Conservation (phyloP, 371 early-diverging fungal genomes). For the Blakeslea trispora region DNA sequence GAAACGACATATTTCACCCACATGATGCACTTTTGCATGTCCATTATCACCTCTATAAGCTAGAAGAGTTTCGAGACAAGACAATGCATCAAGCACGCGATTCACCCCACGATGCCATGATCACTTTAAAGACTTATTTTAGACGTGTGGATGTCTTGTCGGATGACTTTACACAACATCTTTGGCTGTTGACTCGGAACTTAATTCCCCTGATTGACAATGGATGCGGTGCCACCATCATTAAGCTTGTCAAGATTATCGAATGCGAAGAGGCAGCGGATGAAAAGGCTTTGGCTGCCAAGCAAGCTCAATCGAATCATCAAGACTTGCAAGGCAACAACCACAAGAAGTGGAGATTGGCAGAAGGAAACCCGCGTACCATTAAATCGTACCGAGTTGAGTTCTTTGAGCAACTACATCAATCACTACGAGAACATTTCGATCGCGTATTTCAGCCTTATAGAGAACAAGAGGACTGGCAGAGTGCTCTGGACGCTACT, state of each 20-base stretch:
- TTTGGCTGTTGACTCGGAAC: constrained; percentile 83
- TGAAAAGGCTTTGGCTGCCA: constrained; percentile 68
- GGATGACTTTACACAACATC: constrained; percentile 78
- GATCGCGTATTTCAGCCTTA: constrained; percentile 53
- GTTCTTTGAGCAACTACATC: constrained; percentile 76
- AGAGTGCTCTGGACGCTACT: constrained; percentile 64
- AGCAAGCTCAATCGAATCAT: constrained; percentile 57
- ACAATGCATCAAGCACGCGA: constrained; percentile 79
- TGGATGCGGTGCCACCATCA: constrained; percentile 70
- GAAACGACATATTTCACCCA: constrained; percentile 60
- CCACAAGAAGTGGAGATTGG: constrained; percentile 53
- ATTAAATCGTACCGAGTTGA: constrained; percentile 77
- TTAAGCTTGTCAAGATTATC: constrained; percentile 87
- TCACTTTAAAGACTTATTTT: constrained; percentile 83
- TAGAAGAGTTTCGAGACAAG: constrained; percentile 85
- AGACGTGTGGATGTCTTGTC: constrained; percentile 76
- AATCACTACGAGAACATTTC: constrained; percentile 67
- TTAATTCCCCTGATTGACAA: constrained; percentile 76
- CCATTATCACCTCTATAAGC: constrained; percentile 85
- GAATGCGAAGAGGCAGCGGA: constrained; percentile 90
- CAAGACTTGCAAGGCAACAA: constrained; percentile 55
- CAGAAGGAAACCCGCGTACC: constrained; percentile 60
- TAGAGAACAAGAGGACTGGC: constrained; percentile 49
- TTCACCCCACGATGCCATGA: constrained; percentile 76
- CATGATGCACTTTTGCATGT: constrained; percentile 79